These are phyloP conservation scores for Candida broadrunensis DNA, from an alignment of 805 yeast genomes.

Conservation along the genomic window DNA sequence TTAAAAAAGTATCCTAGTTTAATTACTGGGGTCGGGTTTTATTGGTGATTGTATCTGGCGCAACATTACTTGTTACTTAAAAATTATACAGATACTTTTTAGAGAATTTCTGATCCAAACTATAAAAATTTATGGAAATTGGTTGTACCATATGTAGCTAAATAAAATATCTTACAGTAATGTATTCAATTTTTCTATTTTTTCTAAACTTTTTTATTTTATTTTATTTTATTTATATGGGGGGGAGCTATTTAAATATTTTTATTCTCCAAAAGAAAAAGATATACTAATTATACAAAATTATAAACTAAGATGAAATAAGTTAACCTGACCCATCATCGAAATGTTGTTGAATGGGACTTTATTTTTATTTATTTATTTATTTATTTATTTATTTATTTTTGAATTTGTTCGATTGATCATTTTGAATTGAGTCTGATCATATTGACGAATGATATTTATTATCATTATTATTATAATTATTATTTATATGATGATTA, in stretches of 20 bases:
- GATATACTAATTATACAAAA: conserved; percentile 1
- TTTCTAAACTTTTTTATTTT: too few relatives aligned
- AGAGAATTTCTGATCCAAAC: conserved; percentile 46
- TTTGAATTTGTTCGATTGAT: too few relatives aligned
- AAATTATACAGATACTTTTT: conserved; percentile 35
- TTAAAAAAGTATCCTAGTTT: conserved; percentile 24
- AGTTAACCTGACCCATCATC: not conserved
- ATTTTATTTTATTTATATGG: not conserved
- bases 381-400: too few relatives aligned
- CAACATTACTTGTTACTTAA: conserved; percentile 46
- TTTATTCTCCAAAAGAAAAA: not conserved
- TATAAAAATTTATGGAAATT: not conserved
- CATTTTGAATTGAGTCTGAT: too few relatives aligned
- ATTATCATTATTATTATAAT: too few relatives aligned
- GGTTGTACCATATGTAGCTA: not conserved
- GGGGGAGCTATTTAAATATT: not conserved
- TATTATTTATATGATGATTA: too few relatives aligned
- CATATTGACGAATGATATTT: too few relatives aligned
- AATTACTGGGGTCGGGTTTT: conserved; percentile 37
- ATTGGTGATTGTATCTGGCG: conserved; percentile 50
- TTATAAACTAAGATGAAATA: not conserved
- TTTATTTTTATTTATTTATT: not conserved
- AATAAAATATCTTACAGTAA: too few relatives aligned
- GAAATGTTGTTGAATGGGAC: not conserved
- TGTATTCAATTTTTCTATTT: too few relatives aligned